Evolutionary conservation across 371 early-diverging fungal genomes (phyloP), one percentile per base, ranked within the genome.

Genomic region (Mucor velutinosus): DNA sequence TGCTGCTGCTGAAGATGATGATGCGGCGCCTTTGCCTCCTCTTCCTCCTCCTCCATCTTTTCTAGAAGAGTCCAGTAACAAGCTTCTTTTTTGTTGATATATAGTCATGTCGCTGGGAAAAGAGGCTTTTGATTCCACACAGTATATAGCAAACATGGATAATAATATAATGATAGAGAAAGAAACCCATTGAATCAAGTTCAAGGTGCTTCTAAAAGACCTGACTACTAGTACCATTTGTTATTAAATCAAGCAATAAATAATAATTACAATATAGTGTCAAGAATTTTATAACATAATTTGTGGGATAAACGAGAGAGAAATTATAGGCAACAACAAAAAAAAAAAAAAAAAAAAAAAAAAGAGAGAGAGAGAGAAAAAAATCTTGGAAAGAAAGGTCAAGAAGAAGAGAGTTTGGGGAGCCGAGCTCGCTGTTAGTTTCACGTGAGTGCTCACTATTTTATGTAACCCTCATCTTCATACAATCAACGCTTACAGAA

Each of bases 151-250:
- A 53, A 72, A 68, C 25, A 61, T 29, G 1, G 72, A 72, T 17
- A 67, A 25, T 60, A 72, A 47, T 43, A 72, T 72, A n/a, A 72
- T 25, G 49, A 64, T 5, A 11, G 65, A 64, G 53, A 72, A 64
- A 11, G 65, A 59, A 5, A 68, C 5, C 72, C 72, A 72, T 39
- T 72, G 60, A n/a, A 72, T 10, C 49, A 67, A 25, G 27, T 59
- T 64, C 27, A 61, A 19, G 33, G 72, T 61, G 25, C 68, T 72
- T 29, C 72, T 60, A 58, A 67, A 68, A 32, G 72, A 72, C 58
- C 72, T 59, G 53, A 72, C 72, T 65, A 72, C 68, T 65, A 72
- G 58, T 39, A 72, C 67, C 72, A 72, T 72, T 49, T 49, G 49
- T 49, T 49, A 49, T 49, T 49, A 23, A 49, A 49, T 49, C 49